phyloP scores from a whole-genome alignment of 2,329 filamentous ascomycete genomes.

The Neofusicoccum cordaticola region DNA sequence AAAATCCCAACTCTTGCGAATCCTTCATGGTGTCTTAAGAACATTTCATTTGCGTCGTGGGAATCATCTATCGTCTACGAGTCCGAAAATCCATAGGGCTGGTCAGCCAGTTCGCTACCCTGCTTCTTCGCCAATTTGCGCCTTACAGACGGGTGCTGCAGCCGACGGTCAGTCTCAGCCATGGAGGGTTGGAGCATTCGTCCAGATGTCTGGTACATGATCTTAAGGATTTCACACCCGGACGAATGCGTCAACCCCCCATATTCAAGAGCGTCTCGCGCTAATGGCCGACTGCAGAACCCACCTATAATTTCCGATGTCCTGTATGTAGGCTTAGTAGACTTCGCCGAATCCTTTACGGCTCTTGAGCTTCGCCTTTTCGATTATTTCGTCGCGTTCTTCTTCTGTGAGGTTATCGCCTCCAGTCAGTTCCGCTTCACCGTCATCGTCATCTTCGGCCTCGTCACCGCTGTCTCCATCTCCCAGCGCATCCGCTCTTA shows the following conservation, averaged over 20 bases:
- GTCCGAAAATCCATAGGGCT: not conserved
- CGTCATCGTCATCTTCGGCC: conserved; percentile 23
- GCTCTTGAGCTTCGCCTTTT: conserved; percentile 31
- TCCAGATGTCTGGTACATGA: too few species aligned
- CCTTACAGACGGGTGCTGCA: too few species aligned
- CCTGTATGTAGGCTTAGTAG: conserved; percentile 24
- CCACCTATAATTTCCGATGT: not conserved
- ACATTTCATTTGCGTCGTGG: conserved; percentile 8
- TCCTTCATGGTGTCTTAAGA: not conserved
- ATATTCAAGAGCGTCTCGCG: too few species aligned
- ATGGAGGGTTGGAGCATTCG: too few species aligned
- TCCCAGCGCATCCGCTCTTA: conserved; percentile 45
- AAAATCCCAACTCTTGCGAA: not conserved
- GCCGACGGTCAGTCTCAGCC: too few species aligned
- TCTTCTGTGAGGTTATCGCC: conserved; percentile 19
- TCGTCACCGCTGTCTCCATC: conserved; percentile 37
- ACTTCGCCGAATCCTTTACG: conserved; percentile 32
- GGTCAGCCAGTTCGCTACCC: not conserved
- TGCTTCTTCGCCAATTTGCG: too few species aligned
- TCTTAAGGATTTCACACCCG: too few species aligned
- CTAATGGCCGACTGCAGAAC: too few species aligned
- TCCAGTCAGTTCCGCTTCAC: conserved; percentile 19
- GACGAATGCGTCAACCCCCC: too few species aligned
- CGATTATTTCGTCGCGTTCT: conserved; percentile 26
- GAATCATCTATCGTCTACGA: conserved; percentile 4